These are phyloP conservation scores for Ogataea henricii DNA, from an alignment of 805 yeast genomes.

Conservation along the genomic window DNA sequence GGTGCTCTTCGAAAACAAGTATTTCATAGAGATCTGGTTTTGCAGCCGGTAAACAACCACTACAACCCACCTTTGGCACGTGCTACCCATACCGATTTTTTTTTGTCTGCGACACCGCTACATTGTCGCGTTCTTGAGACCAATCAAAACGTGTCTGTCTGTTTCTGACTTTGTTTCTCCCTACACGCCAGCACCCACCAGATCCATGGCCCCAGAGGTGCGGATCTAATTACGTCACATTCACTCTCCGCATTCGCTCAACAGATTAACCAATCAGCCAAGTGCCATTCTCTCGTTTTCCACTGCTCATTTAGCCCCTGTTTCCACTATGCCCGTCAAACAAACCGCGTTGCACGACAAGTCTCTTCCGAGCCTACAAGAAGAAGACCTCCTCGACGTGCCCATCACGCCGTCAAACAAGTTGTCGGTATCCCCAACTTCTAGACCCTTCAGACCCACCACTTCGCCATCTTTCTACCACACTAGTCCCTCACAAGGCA, in stretches of 20 bases:
- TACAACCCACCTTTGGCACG: neutral
- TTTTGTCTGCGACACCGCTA: neutral
- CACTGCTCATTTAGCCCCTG: neutral
- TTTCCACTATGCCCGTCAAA: conserved; percentile 4
- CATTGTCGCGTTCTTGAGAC: too few species aligned
- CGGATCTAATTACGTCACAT: neutral
- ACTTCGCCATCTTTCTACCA: conserved; percentile 1
- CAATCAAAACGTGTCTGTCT: neutral
- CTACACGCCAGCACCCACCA: too few species aligned
- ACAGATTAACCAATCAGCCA: neutral
- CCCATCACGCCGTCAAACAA: conserved; percentile 20
- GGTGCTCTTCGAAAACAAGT: conserved; percentile 2
- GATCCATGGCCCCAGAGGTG: neutral
- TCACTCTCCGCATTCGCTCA: neutral
- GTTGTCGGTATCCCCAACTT: neutral
- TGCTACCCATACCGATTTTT: neutral
- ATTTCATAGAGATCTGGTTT: conserved; percentile 2
- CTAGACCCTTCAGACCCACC: conserved; percentile 1
- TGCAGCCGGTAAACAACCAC: neutral
- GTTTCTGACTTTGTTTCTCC: too few species aligned
- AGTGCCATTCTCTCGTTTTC: neutral
- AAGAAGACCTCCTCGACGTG: conserved; percentile 24
- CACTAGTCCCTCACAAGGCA: conserved; percentile 5
- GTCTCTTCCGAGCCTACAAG: conserved; percentile 21
- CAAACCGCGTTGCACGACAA: conserved; percentile 1